Evolutionary conservation across 352 stramenopile species (phyloP).

Genomic region (Thraustotheca clavata): DNA sequence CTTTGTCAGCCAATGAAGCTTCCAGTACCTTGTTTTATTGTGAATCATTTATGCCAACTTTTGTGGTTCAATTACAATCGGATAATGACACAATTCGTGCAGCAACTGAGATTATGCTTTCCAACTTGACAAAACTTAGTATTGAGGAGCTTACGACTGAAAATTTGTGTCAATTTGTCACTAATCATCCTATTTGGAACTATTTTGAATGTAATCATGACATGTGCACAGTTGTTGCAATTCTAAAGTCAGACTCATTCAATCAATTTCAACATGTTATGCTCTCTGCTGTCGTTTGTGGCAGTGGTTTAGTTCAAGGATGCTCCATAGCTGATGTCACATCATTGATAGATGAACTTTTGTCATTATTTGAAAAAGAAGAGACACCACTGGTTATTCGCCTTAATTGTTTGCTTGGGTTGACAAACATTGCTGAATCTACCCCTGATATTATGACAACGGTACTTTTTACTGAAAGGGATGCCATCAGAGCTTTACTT

Average conservation of each 20-base stretch:
- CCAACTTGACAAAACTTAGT: conserved; percentile 61
- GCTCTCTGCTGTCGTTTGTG: background rate
- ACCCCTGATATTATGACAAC: background rate
- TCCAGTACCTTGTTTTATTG: too few species aligned
- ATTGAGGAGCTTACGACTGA: conserved; percentile 23
- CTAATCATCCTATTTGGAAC: background rate
- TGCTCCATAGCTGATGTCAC: background rate
- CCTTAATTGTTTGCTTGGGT: background rate
- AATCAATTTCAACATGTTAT: background rate
- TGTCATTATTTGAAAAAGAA: too few species aligned
- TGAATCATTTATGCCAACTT: conserved; percentile 1
- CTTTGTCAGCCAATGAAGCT: background rate
- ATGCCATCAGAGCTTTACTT: background rate
- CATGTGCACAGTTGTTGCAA: conserved; percentile 1
- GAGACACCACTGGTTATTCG: background rate
- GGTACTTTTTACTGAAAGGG: too few species aligned
- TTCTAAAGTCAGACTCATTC: background rate
- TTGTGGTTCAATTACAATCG: conserved; percentile 32
- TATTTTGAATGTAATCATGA: conserved; percentile 41
- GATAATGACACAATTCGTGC: conserved; percentile 40
- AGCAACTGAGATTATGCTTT: conserved; percentile 47
- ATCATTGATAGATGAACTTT: too few species aligned
- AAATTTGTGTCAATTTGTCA: background rate
- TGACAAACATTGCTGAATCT: background rate
- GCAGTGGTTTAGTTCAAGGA: background rate